Evolutionary conservation across 371 early-diverging fungal species (phyloP).

Genomic region (Apophysomyces elegans): DNA sequence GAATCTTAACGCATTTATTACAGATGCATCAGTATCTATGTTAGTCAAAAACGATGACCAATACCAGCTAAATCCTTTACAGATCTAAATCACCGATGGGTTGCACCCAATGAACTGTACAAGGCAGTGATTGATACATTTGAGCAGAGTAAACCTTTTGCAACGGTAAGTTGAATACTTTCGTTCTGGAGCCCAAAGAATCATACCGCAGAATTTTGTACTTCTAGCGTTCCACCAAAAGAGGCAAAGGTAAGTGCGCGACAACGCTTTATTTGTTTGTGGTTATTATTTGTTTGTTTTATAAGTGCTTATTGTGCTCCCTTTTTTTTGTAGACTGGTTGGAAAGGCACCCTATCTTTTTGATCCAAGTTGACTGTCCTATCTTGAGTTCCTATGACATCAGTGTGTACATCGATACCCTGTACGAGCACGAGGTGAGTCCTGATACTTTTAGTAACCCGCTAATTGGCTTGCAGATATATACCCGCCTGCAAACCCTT

Average conservation of each 20-base stretch:
- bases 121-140: slow-evolving; percentile 45
- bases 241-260: slow-evolving; percentile 19
- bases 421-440: slow-evolving; percentile 23
- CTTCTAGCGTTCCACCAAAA: slow-evolving; percentile 30
- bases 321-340: not conserved
- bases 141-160: slow-evolving; percentile 24
- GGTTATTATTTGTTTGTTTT: slow-evolving; percentile 1
- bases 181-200: not conserved
- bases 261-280: not conserved
- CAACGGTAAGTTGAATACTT: slow-evolving; percentile 8
- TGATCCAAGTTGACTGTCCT: slow-evolving; percentile 51
- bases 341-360: slow-evolving; percentile 58
- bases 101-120: slow-evolving; percentile 45
- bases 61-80: slow-evolving; percentile 2
- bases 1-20: slow-evolving; percentile 9
- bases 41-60: slow-evolving; percentile 14
- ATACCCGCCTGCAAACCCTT: slow-evolving; percentile 4
- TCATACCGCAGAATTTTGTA: not conserved
- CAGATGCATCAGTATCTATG: slow-evolving; percentile 53
- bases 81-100: slow-evolving; percentile 57
- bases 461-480: slow-evolving; percentile 7
- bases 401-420: slow-evolving; percentile 19
- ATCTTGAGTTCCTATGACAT: slow-evolving; percentile 49
- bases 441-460: not conserved
- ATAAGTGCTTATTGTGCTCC: not conserved